Evolutionary conservation across 1,139 yeast genomes (phyloP).

Genomic region (Yarrowia galli): DNA sequence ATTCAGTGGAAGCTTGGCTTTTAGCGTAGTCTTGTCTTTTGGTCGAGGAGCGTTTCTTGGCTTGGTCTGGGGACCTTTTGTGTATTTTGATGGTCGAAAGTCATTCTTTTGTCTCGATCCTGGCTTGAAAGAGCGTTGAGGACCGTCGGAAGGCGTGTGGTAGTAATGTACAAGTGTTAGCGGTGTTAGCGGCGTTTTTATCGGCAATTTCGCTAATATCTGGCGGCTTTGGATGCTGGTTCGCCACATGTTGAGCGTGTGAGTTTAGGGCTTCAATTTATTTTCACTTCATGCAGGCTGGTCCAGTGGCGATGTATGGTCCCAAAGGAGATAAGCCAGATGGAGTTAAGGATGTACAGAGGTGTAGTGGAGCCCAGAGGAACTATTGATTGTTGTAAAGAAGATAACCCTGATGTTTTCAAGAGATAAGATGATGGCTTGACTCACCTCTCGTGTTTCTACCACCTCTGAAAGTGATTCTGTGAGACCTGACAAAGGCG

Average conservation of each 20-base stretch:
- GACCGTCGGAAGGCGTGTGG: background rate
- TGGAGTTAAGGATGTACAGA: slow-evolving; percentile 28
- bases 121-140: background rate
- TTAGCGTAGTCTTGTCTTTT: background rate
- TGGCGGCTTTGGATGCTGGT: slow-evolving; percentile 19
- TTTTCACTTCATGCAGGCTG: slow-evolving; percentile 23
- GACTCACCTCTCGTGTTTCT: no score
- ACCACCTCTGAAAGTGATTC: no score
- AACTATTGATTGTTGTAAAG: no score
- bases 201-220: background rate
- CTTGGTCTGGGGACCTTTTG: background rate
- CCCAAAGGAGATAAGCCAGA: slow-evolving; percentile 23
- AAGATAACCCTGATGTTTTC: no score
- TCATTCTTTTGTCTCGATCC: slow-evolving; percentile 21
- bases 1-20: background rate
- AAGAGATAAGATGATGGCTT: no score
- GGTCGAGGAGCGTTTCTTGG: slow-evolving; percentile 28
- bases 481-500: no score
- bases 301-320: slow-evolving; percentile 5
- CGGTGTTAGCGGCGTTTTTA: background rate
- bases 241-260: slow-evolving; percentile 34
- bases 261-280: slow-evolving; percentile 19
- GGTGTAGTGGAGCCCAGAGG: no score
- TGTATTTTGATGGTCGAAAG: background rate
- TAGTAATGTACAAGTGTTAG: slow-evolving; percentile 1